Conservation (phyloP, 2,329 filamentous ascomycete genomes). For the Metarhizium anisopliae region DNA sequence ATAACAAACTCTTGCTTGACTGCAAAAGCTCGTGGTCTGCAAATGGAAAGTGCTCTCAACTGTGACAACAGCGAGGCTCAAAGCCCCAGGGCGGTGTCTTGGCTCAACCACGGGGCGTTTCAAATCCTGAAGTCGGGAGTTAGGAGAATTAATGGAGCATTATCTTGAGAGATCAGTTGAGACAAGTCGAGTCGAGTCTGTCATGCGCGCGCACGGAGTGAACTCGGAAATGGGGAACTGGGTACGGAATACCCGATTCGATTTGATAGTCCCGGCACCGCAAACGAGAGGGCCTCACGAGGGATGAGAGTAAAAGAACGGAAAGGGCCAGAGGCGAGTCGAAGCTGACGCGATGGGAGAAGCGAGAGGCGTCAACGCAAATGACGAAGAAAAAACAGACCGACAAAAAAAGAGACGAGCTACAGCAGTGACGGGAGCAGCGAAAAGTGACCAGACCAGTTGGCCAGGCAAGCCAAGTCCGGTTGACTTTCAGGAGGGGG, state of each 20-base stretch:
- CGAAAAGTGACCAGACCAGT: too few species aligned
- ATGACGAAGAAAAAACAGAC: too few species aligned
- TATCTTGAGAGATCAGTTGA: too few species aligned
- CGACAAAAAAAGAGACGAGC: not conserved
- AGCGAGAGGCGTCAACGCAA: not conserved
- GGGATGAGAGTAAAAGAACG: slow-evolving; percentile 3
- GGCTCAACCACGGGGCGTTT: not conserved
- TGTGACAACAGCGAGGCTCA: not conserved
- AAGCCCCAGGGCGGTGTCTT: not conserved
- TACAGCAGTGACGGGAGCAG: too few species aligned
- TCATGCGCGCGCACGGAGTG: too few species aligned
- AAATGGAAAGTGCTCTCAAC: not conserved
- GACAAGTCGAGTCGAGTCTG: too few species aligned
- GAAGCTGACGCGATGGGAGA: not conserved
- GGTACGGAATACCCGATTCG: too few species aligned
- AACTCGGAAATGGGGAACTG: too few species aligned
- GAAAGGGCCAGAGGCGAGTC: slow-evolving; percentile 3
- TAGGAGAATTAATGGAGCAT: too few species aligned
- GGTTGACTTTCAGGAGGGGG: too few species aligned
- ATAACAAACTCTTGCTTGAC: not conserved
- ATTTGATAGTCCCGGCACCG: not conserved
- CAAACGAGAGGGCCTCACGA: not conserved
- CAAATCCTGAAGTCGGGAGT: not conserved
- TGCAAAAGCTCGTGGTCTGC: not conserved
- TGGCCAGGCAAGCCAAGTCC: too few species aligned